Conservation (phyloP, 1,284 basidiomycete species). For the Kwoniella shivajii region DNA sequence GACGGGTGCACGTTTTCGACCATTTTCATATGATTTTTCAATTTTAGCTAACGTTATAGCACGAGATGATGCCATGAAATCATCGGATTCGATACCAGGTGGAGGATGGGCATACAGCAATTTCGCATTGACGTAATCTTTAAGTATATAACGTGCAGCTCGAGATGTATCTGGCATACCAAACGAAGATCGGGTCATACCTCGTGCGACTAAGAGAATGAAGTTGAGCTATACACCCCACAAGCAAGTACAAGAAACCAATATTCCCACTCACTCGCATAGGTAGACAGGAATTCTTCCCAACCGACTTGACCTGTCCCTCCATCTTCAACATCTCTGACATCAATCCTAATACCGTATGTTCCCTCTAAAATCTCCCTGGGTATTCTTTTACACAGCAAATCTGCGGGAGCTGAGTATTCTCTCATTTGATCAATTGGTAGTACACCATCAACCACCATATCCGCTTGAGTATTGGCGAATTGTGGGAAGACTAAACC, state of each 20-base stretch:
- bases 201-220: constrained; percentile 96
- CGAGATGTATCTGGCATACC: constrained; percentile 97
- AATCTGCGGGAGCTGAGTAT: constrained; percentile 79
- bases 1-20: constrained; percentile 78
- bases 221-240: too few relatives aligned
- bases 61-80: constrained; percentile 78
- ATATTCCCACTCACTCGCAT: constrained; percentile 91
- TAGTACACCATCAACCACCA: constrained; percentile 94
- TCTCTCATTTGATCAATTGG: constrained; percentile 98
- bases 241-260: too few relatives aligned
- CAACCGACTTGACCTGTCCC: constrained; percentile 77
- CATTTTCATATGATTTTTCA: constrained; percentile 55
- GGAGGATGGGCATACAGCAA: constrained; percentile 88
- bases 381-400: constrained; percentile 81
- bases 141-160: constrained; percentile 88
- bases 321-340: constrained; percentile 74
- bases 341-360: constrained; percentile 82
- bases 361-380: constrained; percentile 82
- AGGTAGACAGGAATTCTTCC: constrained; percentile 81
- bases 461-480: constrained; percentile 89
- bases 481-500: constrained; percentile 99
- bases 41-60: constrained; percentile 63
- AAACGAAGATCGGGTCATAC: constrained; percentile 89
- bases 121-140: constrained; percentile 96
- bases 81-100: constrained; percentile 66